Percentiles rank a stretch among this genome's conserved stretches.
These are phyloP conservation scores for Diaporthe vaccinii DNA, from an alignment of 2,329 filamentous ascomycete species.

Conservation along the genomic window DNA sequence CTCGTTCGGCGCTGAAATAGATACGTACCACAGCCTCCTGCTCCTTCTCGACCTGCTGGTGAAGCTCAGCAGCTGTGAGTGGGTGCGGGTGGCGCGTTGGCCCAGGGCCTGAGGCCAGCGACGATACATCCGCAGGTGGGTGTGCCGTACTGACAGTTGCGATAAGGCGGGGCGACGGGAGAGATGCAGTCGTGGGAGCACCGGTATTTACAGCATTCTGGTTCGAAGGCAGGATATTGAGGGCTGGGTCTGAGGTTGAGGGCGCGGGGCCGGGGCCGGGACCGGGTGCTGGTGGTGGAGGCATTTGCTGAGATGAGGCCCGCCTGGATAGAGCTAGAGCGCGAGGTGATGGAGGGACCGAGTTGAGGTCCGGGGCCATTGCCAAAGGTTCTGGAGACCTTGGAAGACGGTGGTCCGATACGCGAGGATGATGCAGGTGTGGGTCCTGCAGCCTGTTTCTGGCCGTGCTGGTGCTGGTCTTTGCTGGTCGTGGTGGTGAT, in stretches of 20 bases:
- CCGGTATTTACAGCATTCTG: conserved; percentile 62
- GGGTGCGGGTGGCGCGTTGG: conserved; percentile 89
- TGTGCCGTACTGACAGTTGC: conserved; percentile 43
- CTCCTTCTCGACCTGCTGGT: conserved; percentile 92
- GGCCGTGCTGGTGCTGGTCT: neutral
- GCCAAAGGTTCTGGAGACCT: conserved; percentile 1
- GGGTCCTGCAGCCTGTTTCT: conserved; percentile 33
- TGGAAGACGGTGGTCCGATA: conserved; percentile 25
- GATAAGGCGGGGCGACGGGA: conserved; percentile 53
- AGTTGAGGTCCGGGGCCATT: conserved; percentile 69
- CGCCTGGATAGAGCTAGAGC: conserved; percentile 59
- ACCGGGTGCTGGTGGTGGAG: conserved; percentile 53
- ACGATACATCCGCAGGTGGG: conserved; percentile 57
- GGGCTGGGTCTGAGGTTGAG: conserved; percentile 51
- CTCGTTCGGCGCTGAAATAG: neutral
- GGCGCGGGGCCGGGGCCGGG: conserved; percentile 49
- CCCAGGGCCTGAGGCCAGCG: conserved; percentile 69
- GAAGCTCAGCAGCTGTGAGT: conserved; percentile 88
- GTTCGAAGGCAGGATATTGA: conserved; percentile 71
- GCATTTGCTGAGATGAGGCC: conserved; percentile 59
- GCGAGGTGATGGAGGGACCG: conserved; percentile 65
- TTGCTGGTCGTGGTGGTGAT: conserved; percentile 1
- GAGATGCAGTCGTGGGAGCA: conserved; percentile 48
- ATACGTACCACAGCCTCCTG: conserved; percentile 88
- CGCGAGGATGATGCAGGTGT: conserved; percentile 29